phyloP scores from a whole-genome alignment of 176 grass and related monocot species.

The Oropetium thomaeum region DNA sequence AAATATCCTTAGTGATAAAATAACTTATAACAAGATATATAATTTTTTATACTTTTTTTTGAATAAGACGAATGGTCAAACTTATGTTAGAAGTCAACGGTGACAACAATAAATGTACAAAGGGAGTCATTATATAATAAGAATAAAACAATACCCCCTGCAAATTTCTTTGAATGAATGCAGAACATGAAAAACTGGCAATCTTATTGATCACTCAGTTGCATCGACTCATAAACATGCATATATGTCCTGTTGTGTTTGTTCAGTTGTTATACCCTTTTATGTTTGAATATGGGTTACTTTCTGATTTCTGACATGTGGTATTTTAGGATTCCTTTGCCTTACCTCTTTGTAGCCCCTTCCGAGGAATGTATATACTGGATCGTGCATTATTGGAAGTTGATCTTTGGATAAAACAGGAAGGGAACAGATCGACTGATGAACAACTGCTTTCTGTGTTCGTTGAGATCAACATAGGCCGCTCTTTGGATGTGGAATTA shows the following conservation, averaged over 20 bases:
- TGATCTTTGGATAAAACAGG: slow-evolving; percentile 32
- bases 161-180: no score
- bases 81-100: no score
- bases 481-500: neutral
- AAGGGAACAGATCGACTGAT: slow-evolving; percentile 21
- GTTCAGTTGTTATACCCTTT: neutral
- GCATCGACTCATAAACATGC: no score
- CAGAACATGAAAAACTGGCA: no score
- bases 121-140: no score
- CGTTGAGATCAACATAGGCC: neutral
- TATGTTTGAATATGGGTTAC: no score
- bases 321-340: slow-evolving; percentile 20
- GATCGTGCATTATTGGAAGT: slow-evolving; percentile 36
- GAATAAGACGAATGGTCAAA: neutral
- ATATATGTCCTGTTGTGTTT: neutral
- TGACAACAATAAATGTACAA: neutral
- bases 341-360: slow-evolving; percentile 31
- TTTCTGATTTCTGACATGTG: neutral
- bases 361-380: slow-evolving; percentile 24
- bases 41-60: no score
- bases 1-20: no score
- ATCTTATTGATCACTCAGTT: no score
- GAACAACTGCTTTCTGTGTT: slow-evolving; percentile 15
- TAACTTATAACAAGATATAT: no score
- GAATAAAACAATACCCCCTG: no score